Base-by-base conservation (phyloP, 768 basidiomycete species). In the Bullera alba region DNA sequence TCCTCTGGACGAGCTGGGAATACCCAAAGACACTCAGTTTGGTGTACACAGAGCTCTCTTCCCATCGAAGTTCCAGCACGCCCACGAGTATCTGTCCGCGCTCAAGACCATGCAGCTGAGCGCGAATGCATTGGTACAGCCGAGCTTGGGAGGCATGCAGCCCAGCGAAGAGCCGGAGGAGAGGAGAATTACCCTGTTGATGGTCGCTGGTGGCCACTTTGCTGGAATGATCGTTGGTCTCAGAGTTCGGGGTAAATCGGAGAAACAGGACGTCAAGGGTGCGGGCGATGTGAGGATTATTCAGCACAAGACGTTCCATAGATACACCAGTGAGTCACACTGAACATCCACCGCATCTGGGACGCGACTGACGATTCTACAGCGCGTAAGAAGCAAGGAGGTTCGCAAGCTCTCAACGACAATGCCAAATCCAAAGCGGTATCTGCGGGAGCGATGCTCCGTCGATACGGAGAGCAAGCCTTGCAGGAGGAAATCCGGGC, bases 361-460 rank as follows among this genome's bases (percentile, higher is more conserved):
- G 2, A 16, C 22, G 15, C 7, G 28, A 28, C 23, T 32, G 41
- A n/a, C 43, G 34, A 29, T 45, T 25, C 10, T 21, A 17, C 51
- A 97, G 93, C 95, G 27, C 88, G 95, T 57, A 79, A 88, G 58
- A 97, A 97, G 70, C 95, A 99, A 76, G 95, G 95, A 73, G 95
- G 95, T 0, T 85, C 87, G 1, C 95, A 99, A 74, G 83, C 84
- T 1, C 55, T 83, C 3, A 92, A 97, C 58, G 95, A 99, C 72
- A 87, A 90, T 48, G 79, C 90, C 4, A 96, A 95, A 74, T 88
- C 87, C 1, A 81, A 81, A 50, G 95, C 95, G 0, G 85, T 88
- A 63, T 93, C 90, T 73, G 90, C 90, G 22, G 95, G 95, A 66
- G 95, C 95, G 1, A 80, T 80, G 73, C 78, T 99, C 5, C 84